A percentile compares a stretch with the other conserved stretches of the same genome.
Conservation (phyloP, 306 rosid species). For the Glycyrrhiza uralensis region DNA sequence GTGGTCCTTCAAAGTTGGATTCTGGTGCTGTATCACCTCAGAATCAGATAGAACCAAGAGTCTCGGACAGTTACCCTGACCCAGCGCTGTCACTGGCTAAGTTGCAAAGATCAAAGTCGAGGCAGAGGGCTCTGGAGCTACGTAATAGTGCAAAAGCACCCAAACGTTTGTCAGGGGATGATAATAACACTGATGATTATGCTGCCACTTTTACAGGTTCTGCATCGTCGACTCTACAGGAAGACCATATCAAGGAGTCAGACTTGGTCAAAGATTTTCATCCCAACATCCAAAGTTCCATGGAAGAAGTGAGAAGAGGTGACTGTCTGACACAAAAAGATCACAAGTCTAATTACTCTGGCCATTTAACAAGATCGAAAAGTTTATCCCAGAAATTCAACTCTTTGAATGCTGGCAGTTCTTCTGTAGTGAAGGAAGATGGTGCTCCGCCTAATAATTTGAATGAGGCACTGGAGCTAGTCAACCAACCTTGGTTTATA, state of each 20-base stretch:
- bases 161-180: slow-evolving; percentile 31
- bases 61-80: slow-evolving; percentile 41
- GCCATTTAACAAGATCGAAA: slow-evolving; percentile 45
- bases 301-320: slow-evolving; percentile 35
- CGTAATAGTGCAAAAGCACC: slow-evolving; percentile 59
- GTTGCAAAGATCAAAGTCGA: slow-evolving; percentile 79
- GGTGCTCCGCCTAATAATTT: slow-evolving; percentile 32
- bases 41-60: slow-evolving; percentile 37
- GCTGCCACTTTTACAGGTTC: slow-evolving; percentile 37
- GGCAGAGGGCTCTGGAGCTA: slow-evolving; percentile 76
- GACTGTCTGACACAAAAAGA: slow-evolving; percentile 27
- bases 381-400: slow-evolving; percentile 32
- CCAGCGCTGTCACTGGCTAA: slow-evolving; percentile 66
- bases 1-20: slow-evolving; percentile 35
- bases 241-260: slow-evolving; percentile 36
- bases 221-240: slow-evolving; percentile 32
- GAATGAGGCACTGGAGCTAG: slow-evolving; percentile 31
- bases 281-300: slow-evolving; percentile 27
- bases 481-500: slow-evolving; percentile 5
- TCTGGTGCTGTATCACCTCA: slow-evolving; percentile 40
- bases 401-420: slow-evolving; percentile 31
- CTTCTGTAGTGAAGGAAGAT: slow-evolving; percentile 26
- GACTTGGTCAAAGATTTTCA: slow-evolving; percentile 38
- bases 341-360: slow-evolving; percentile 19
- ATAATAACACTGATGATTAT: slow-evolving; percentile 24